phyloP scores from a whole-genome alignment of 2,329 filamentous ascomycete genomes.

The Penicillium sp. region DNA sequence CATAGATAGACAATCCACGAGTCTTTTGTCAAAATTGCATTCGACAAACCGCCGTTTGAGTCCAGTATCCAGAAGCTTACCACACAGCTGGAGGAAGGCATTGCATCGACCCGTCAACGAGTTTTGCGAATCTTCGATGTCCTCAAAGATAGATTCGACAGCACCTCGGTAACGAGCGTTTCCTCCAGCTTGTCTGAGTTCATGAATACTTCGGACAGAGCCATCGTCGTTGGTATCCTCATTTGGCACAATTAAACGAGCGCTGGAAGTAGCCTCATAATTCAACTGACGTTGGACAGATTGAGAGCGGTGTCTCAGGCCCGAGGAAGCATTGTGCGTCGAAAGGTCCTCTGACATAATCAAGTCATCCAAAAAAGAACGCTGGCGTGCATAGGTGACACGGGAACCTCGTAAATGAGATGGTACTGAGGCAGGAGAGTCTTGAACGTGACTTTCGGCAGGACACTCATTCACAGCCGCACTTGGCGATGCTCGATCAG shows the following conservation, averaged over 20 bases:
- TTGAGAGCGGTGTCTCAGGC: conserved; percentile 2
- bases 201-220: conserved; percentile 51
- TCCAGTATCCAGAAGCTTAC: conserved; percentile 41
- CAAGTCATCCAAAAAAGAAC: conserved; percentile 52
- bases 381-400: conserved; percentile 52
- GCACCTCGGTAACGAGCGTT: conserved; percentile 50
- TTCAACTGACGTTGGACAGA: conserved; percentile 3
- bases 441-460: conserved; percentile 5
- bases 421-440: conserved; percentile 11
- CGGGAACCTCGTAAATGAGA: conserved; percentile 33
- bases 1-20: conserved; percentile 55
- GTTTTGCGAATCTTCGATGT: conserved; percentile 44
- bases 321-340: conserved; percentile 1
- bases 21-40: conserved; percentile 59
- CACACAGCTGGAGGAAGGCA: conserved; percentile 49
- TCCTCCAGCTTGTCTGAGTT: conserved; percentile 51
- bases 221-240: conserved; percentile 41
- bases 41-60: conserved; percentile 54
- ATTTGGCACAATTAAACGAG: conserved; percentile 32
- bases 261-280: conserved; percentile 6
- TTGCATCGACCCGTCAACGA: conserved; percentile 44
- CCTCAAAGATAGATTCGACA: conserved; percentile 50
- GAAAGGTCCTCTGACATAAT: conserved; percentile 16
- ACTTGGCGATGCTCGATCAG: conserved; percentile 7
- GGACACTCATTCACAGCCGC: conserved; percentile 3